A percentile compares a stretch with the other conserved stretches of the same genome.
Conservation (phyloP, 225 moss, liverwort and hornwort genomes). For the Polytrichum formosum region DNA sequence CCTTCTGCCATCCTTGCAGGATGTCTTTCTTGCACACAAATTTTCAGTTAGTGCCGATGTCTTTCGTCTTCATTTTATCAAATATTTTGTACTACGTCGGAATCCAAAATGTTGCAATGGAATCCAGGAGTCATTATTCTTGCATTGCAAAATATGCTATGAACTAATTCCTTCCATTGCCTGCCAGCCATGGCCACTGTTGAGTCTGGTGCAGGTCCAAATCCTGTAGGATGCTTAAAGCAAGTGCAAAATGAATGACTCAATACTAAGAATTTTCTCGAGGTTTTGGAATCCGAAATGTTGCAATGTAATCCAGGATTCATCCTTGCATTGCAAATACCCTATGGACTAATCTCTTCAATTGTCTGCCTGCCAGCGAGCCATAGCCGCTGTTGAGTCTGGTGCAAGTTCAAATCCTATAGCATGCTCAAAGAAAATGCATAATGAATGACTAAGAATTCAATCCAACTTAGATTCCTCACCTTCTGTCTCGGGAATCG, state of each 20-base stretch:
- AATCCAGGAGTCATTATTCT: not conserved
- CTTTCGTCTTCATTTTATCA: not conserved
- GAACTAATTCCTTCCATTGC: not conserved
- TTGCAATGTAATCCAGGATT: too few relatives aligned
- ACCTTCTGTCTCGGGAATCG: slow-evolving; percentile 16
- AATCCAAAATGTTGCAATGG: not conserved
- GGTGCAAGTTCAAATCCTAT: not conserved
- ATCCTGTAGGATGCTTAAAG: too few relatives aligned
- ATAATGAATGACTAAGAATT: too few relatives aligned
- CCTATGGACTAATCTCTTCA: not conserved
- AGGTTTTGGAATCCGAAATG: not conserved
- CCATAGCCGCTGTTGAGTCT: not conserved
- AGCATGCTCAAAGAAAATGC: too few relatives aligned
- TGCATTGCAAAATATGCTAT: not conserved
- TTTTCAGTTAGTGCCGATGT: not conserved
- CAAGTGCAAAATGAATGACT: too few relatives aligned
- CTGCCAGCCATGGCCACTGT: not conserved
- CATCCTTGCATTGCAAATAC: not conserved
- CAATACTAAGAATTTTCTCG: too few relatives aligned
- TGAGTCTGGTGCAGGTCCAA: not conserved
- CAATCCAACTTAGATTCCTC: not conserved
- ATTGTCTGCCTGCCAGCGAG: not conserved
- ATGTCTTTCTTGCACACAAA: slow-evolving; percentile 1
- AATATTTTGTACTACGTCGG: not conserved
- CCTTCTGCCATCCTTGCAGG: slow-evolving; percentile 61